Conservation (phyloP, 2,329 filamentous ascomycete species). For the Seiridium unicorne region DNA sequence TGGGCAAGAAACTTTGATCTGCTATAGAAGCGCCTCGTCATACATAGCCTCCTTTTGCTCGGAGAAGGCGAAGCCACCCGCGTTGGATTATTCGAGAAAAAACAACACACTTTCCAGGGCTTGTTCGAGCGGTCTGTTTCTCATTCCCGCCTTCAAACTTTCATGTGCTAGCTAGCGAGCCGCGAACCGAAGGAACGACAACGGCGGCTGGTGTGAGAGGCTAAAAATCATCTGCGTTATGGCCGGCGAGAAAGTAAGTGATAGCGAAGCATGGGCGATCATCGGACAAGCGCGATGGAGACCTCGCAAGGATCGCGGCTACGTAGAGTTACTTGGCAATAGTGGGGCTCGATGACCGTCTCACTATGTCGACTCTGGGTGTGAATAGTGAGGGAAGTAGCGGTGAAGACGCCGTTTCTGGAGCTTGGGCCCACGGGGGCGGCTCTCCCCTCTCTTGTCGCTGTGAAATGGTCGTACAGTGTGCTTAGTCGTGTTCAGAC, state of each 20-base stretch:
- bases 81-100: background rate
- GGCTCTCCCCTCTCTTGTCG: background rate
- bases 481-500: background rate
- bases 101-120: background rate
- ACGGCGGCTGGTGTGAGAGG: background rate
- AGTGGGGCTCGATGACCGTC: no score
- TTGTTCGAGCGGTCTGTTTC: background rate
- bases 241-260: background rate
- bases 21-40: background rate
- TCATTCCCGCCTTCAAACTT: background rate
- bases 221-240: background rate
- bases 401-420: conserved; percentile 10
- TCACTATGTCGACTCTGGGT: background rate
- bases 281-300: conserved; percentile 28
- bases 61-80: background rate
- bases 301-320: conserved; percentile 23
- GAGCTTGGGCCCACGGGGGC: conserved; percentile 7
- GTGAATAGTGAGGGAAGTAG: conserved; percentile 4
- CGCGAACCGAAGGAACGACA: background rate
- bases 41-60: background rate
- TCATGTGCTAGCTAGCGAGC: background rate
- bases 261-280: conserved; percentile 19
- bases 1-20: background rate
- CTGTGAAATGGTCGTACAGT: background rate
- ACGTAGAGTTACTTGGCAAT: conserved; percentile 7